Evolutionary conservation across 1,139 yeast genomes (phyloP).

Genomic region (Magnusiomyces paraingens): DNA sequence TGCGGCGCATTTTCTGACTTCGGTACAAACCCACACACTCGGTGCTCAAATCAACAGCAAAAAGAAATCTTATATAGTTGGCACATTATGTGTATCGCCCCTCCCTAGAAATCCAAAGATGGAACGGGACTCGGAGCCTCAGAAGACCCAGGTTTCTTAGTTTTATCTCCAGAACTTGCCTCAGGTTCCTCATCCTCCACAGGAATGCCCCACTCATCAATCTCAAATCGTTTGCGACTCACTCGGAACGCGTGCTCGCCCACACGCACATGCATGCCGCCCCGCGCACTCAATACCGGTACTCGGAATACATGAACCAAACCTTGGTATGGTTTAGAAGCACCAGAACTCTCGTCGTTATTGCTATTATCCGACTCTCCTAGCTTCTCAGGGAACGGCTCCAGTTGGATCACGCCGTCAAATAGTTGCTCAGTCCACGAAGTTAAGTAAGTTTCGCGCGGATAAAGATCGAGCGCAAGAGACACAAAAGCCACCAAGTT

Average conservation of each 20-base stretch:
- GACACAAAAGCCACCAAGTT: slow-evolving; percentile 53
- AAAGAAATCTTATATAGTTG: too few species aligned
- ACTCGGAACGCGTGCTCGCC: slow-evolving; percentile 85
- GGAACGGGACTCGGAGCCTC: too few species aligned
- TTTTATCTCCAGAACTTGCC: neutral
- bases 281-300: slow-evolving; percentile 67
- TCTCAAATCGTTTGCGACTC: slow-evolving; percentile 74
- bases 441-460: slow-evolving; percentile 46
- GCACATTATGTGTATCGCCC: too few species aligned
- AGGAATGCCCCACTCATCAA: slow-evolving; percentile 92
- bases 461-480: slow-evolving; percentile 61
- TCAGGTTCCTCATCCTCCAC: slow-evolving; percentile 50
- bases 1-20: too few species aligned
- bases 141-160: too few species aligned
- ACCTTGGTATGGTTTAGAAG: slow-evolving; percentile 49
- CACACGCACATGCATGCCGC: slow-evolving; percentile 67
- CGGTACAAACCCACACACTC: too few species aligned
- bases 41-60: too few species aligned
- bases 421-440: slow-evolving; percentile 51
- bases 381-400: slow-evolving; percentile 77
- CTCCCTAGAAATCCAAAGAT: too few species aligned
- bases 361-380: slow-evolving; percentile 31
- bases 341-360: slow-evolving; percentile 37
- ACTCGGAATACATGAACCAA: slow-evolving; percentile 67
- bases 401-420: slow-evolving; percentile 69